Evolutionary conservation across 192 early-diverging fungal species (phyloP).

Genomic region (Jimgerdemannia flammicorona): DNA sequence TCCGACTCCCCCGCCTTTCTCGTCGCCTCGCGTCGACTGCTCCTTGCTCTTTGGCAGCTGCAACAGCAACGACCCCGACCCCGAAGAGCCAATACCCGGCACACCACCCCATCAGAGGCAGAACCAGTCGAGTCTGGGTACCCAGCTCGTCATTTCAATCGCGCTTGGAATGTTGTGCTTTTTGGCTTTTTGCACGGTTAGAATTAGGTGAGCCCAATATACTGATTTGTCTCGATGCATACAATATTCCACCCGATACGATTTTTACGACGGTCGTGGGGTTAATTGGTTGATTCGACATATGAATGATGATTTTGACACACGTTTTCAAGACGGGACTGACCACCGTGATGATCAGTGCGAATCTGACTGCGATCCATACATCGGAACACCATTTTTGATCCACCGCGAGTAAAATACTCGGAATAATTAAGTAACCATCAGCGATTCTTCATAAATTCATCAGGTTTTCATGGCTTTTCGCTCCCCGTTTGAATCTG

Average conservation of each 20-base stretch:
- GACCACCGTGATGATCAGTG: too few species aligned
- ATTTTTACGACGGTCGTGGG: too few species aligned
- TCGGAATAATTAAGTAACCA: neutral
- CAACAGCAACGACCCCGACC: neutral
- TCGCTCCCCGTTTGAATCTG: neutral
- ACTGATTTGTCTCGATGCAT: too few species aligned
- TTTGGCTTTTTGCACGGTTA: neutral
- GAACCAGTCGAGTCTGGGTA: neutral
- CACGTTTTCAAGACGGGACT: too few species aligned
- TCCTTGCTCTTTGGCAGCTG: neutral
- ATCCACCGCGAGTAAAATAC: too few species aligned
- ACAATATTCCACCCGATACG: too few species aligned
- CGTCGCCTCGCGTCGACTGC: neutral
- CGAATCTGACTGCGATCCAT: too few species aligned
- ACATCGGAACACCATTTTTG: too few species aligned
- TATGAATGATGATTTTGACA: too few species aligned
- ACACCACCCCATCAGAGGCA: neutral
- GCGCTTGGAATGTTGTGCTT: neutral
- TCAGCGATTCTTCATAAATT: neutral
- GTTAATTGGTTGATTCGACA: too few species aligned
- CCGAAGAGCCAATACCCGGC: too few species aligned
- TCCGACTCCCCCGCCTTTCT: too few species aligned
- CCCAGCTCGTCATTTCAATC: neutral
- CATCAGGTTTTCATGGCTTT: neutral
- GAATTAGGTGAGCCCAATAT: neutral